Evolutionary conservation across 2,329 filamentous ascomycete species (phyloP).

Genomic region (Capronia coronata): DNA sequence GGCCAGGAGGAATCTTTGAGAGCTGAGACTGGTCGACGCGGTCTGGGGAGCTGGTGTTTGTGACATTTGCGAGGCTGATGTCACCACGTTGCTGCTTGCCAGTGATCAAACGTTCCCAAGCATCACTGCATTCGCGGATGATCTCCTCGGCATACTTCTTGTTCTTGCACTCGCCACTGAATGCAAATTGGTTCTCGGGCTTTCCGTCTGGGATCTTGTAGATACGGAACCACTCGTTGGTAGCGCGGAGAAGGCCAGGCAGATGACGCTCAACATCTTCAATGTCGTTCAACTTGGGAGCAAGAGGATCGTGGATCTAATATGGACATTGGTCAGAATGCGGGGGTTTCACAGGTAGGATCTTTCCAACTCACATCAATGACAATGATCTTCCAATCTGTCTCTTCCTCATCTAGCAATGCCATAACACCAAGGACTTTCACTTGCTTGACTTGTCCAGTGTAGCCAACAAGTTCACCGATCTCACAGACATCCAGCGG

Average conservation of each 20-base stretch:
- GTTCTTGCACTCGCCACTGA: slow-evolving; percentile 99
- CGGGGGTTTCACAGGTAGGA: background rate
- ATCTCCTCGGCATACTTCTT: slow-evolving; percentile 97
- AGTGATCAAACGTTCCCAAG: slow-evolving; percentile 92
- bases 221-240: slow-evolving; percentile 99
- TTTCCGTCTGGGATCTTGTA: slow-evolving; percentile 99
- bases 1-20: slow-evolving; percentile 66
- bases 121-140: slow-evolving; percentile 89
- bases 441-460: slow-evolving; percentile 98
- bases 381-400: slow-evolving; percentile 99
- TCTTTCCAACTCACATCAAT: slow-evolving; percentile 57
- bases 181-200: slow-evolving; percentile 99
- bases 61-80: slow-evolving; percentile 77
- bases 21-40: slow-evolving; percentile 64
- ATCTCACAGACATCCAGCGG: slow-evolving; percentile 99
- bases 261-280: slow-evolving; percentile 99
- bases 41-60: slow-evolving; percentile 65
- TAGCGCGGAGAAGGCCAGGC: slow-evolving; percentile 90
- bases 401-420: slow-evolving; percentile 98
- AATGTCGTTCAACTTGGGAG: slow-evolving; percentile 92
- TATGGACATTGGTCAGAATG: background rate
- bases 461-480: slow-evolving; percentile 92
- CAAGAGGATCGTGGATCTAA: slow-evolving; percentile 74
- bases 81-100: slow-evolving; percentile 76
- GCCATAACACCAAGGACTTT: slow-evolving; percentile 99